Evolutionary conservation across 192 early-diverging fungal genomes (phyloP), one percentile per base, ranked within the genome.

Genomic region (Umbelopsis vinacea): DNA sequence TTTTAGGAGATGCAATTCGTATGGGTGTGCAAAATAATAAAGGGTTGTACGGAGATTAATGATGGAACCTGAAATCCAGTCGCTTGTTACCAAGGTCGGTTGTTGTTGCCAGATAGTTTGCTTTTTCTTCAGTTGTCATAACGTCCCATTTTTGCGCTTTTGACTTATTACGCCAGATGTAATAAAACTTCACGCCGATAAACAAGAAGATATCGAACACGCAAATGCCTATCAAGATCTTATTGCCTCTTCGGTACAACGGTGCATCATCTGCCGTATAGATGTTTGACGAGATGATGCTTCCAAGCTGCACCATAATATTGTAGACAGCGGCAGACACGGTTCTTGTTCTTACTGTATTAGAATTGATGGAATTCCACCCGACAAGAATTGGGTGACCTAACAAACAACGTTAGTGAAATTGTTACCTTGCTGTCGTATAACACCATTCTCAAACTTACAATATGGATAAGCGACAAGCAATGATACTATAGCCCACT

Each of bases 81-180:
- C 86, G 74, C 26, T 81, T 73, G 47, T 85, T 85, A 3, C 86
- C 86, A 19, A 68, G 19, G 37, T 85, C 78, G 0, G 67, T 78
- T 0, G 86, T 87, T 19, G 80, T 87, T 14, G 78, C 77, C 26
- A 82, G 46, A 54, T 88, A 88, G 38, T 83, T 46, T 7, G 46
- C 79, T 79, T 85, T 83, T 60, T 88, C 81, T 2, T 85, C 79
- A 9, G 67, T 38, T 11, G 83, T 81, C 81, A 82, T 75, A 17
- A 73, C 67, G 29, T 77, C 71, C 75, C 85, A 87, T 21, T 74
- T 81, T 26, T 52, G 55, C 24, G 80, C 84, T 14, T 85, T 60
- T 26, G 70, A 70, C 22, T 60, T 73, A 68, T 87, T 88, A 11
- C 84, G 24, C 50, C 70, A 67, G 6, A 55, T 70, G 68, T 83